These are phyloP conservation scores for Chaetomium tenue DNA, from an alignment of 495 filamentous ascomycete species.

Conservation along the genomic window DNA sequence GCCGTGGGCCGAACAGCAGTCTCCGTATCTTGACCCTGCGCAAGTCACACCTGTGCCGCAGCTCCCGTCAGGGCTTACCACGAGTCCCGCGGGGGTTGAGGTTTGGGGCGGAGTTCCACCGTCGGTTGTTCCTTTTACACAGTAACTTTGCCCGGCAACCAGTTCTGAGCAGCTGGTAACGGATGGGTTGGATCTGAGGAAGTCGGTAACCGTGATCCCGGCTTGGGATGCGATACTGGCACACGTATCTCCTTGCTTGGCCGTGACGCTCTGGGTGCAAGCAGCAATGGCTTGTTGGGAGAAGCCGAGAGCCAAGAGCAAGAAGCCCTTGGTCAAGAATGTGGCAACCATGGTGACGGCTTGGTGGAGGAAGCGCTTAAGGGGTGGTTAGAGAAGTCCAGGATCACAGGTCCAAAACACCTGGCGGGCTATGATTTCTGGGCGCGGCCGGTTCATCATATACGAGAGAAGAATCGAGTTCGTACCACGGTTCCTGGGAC, in stretches of 20 bases:
- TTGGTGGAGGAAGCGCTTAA: background rate
- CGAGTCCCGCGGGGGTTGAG: background rate
- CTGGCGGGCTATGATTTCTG: background rate
- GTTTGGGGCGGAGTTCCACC: slow-evolving; percentile 2
- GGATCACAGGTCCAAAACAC: background rate
- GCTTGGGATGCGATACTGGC: slow-evolving; percentile 26
- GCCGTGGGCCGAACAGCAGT: slow-evolving; percentile 46
- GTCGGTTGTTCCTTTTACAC: slow-evolving; percentile 25
- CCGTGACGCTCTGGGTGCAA: slow-evolving; percentile 28
- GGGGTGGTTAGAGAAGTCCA: background rate
- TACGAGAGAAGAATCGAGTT: background rate
- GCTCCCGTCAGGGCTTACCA: slow-evolving; percentile 36
- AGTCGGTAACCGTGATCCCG: slow-evolving; percentile 34
- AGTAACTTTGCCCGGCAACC: slow-evolving; percentile 26
- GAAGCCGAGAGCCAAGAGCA: slow-evolving; percentile 21
- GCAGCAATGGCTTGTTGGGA: slow-evolving; percentile 14
- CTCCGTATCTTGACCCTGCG: slow-evolving; percentile 40
- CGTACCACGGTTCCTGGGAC: background rate
- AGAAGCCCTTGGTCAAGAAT: slow-evolving; percentile 14
- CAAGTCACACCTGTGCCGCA: slow-evolving; percentile 46
- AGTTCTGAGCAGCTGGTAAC: slow-evolving; percentile 32
- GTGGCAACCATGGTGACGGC: slow-evolving; percentile 25
- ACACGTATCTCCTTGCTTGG: slow-evolving; percentile 34
- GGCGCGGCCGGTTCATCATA: background rate
- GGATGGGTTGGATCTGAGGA: slow-evolving; percentile 31